Percentiles rank a stretch among this genome's conserved stretches.
Conservation (phyloP, 176 grass and related monocot genomes). For the Aegilops tauschii region DNA sequence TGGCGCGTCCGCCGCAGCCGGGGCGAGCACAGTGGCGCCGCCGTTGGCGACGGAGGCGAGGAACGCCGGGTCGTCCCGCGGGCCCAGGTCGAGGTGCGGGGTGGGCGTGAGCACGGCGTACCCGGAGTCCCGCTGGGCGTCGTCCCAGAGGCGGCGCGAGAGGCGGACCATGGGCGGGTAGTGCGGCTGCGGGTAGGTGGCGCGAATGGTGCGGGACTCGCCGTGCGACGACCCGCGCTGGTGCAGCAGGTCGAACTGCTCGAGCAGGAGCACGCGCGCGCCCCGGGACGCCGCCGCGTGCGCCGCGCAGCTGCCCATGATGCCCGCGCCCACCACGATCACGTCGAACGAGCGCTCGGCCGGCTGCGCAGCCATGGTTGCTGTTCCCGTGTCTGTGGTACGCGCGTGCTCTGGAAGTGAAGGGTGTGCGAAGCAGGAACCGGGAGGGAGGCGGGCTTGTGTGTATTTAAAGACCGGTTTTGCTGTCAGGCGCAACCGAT, state of each 20-base stretch:
- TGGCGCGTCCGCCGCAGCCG: no score
- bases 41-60: slow-evolving; percentile 21
- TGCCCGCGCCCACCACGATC: slow-evolving; percentile 75
- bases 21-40: not conserved
- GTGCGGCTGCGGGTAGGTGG: slow-evolving; percentile 76
- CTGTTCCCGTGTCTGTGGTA: not conserved
- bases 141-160: slow-evolving; percentile 51
- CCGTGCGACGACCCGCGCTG: slow-evolving; percentile 87
- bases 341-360: slow-evolving; percentile 41
- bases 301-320: slow-evolving; percentile 97
- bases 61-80: slow-evolving; percentile 13
- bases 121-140: slow-evolving; percentile 56
- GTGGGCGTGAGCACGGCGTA: slow-evolving; percentile 71
- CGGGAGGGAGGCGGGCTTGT: not conserved
- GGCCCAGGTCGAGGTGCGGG: slow-evolving; percentile 70
- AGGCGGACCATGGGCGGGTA: slow-evolving; percentile 79
- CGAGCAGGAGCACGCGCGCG: slow-evolving; percentile 59
- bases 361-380: not conserved
- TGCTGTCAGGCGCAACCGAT: no score
- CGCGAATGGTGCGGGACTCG: slow-evolving; percentile 87
- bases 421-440: not conserved
- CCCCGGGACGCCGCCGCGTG: slow-evolving; percentile 51
- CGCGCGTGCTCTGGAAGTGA: not conserved
- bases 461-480: not conserved
- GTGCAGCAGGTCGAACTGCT: slow-evolving; percentile 90